Base-by-base conservation (phyloP, 257 asterid species). In the Primulina tabacum region DNA sequence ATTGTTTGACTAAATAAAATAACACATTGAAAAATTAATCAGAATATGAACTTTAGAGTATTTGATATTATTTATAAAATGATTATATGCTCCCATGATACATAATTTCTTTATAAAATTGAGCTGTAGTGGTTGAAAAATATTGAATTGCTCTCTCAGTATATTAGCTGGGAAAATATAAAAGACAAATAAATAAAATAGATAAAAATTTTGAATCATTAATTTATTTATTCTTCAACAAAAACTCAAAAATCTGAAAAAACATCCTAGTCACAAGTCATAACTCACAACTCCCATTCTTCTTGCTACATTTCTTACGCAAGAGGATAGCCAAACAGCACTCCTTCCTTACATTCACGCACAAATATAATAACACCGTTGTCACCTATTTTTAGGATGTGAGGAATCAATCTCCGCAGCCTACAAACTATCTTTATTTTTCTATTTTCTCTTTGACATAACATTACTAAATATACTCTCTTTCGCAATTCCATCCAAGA, bases 401-500 rank as follows among this genome's bases (percentile, higher is more conserved):
- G 81, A 52, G 56, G 20, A 76, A 73, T 63, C 79, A 62, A 75
- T 70, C 81, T 72, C 66, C 43, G 73, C 84, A 73, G 78, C 79
- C 83, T 83, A 82, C 81, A 28, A 2, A 66, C 75, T 69, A 71
- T 74, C 82, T 72, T 53, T 65, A 29, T 67, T 73, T 60, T 73
- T 75, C 70, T 67, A 34, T 34, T 72, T 74, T 76, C 77, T 66
- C 77, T 61, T 34, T 70, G 77, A 61, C 70, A 73, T 37, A 60
- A 68, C 76, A 76, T 47, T 71, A 72, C 71, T 68, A 40, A 65
- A 83, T 74, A 78, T 62, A 62, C 58, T 70, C 81, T 78, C 77
- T 84, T 53, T 71, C 78, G 75, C 77, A 76, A 75, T 77, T 80
- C 76, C 71, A 79, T 76, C 82, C 84, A 80, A 79, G 83, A 79